Evolutionary conservation across 495 filamentous ascomycete species (phyloP).

Genomic region (Margaritispora aquatica): DNA sequence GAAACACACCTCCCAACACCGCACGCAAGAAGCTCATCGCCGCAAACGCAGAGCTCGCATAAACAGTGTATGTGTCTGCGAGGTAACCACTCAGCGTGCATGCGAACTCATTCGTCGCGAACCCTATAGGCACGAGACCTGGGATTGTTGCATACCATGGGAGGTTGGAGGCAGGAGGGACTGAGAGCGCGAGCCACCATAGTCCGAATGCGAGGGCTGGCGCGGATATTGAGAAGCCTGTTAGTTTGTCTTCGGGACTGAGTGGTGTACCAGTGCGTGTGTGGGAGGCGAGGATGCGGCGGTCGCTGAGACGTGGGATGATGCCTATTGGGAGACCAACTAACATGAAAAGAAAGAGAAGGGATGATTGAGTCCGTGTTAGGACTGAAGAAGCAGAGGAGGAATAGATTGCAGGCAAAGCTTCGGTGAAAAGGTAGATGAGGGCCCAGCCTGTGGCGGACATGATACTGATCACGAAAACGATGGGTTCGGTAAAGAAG

Average conservation of each 20-base stretch:
- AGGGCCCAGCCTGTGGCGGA: slow-evolving; percentile 38
- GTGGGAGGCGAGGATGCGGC: slow-evolving; percentile 10
- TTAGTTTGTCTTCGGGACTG: slow-evolving; percentile 37
- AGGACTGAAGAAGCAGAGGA: slow-evolving; percentile 37
- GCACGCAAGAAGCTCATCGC: slow-evolving; percentile 40
- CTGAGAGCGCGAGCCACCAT: slow-evolving; percentile 49
- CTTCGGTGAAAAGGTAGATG: slow-evolving; percentile 51
- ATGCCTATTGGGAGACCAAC: slow-evolving; percentile 37
- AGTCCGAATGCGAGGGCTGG: slow-evolving; percentile 37
- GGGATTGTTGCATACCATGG: slow-evolving; percentile 39
- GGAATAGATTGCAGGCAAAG: slow-evolving; percentile 38
- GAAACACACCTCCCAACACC: slow-evolving; percentile 37
- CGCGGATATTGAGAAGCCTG: slow-evolving; percentile 39
- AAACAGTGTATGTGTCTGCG: slow-evolving; percentile 45
- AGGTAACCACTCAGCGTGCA: slow-evolving; percentile 44
- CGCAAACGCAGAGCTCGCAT: slow-evolving; percentile 45
- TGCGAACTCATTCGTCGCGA: slow-evolving; percentile 44
- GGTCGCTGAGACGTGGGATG: slow-evolving; percentile 38
- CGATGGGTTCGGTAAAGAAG: slow-evolving; percentile 44
- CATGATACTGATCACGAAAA: slow-evolving; percentile 34
- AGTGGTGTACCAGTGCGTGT: slow-evolving; percentile 12
- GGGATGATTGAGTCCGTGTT: slow-evolving; percentile 26
- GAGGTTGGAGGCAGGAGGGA: slow-evolving; percentile 33
- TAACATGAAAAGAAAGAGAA: slow-evolving; percentile 40
- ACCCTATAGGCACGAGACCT: slow-evolving; percentile 40